Conservation (phyloP, 352 stramenopile species). For the Phytophthora nicotianae region DNA sequence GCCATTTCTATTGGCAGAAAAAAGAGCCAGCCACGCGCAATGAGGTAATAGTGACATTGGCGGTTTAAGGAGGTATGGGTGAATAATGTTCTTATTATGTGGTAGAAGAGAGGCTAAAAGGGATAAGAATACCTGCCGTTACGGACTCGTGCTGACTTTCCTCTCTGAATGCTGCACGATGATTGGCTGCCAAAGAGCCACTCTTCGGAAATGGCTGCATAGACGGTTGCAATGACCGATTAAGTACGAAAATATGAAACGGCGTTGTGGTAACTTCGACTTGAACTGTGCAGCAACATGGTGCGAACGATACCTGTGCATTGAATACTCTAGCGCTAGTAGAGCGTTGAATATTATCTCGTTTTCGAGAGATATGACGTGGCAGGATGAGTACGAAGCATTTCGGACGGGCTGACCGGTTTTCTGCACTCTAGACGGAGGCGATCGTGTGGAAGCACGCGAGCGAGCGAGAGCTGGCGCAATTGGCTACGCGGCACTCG, state of each 20-base stretch:
- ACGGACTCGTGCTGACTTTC: background rate
- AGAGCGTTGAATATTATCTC: background rate
- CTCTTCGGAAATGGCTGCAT: slow-evolving; percentile 24
- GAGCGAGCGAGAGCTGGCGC: slow-evolving; percentile 43
- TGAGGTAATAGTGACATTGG: background rate
- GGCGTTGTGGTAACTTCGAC: slow-evolving; percentile 4
- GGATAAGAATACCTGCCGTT: slow-evolving; percentile 3
- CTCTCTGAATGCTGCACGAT: slow-evolving; percentile 2
- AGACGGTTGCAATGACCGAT: slow-evolving; percentile 6
- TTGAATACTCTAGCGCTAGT: background rate
- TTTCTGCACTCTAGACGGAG: slow-evolving; percentile 44
- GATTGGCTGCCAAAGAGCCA: slow-evolving; percentile 28
- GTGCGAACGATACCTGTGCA: slow-evolving; percentile 6
- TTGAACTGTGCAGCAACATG: slow-evolving; percentile 2
- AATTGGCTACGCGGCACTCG: slow-evolving; percentile 43
- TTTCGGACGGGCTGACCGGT: background rate
- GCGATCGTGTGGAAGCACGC: slow-evolving; percentile 67
- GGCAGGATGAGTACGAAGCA: background rate
- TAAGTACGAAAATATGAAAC: slow-evolving; percentile 21
- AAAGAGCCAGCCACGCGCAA: slow-evolving; percentile 41
- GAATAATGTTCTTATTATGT: background rate
- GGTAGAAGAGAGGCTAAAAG: background rate
- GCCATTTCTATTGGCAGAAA: slow-evolving; percentile 51
- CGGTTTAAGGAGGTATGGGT: slow-evolving; percentile 15
- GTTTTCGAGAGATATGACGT: background rate